Evolutionary conservation across 2,329 filamentous ascomycete genomes (phyloP), one percentile per base, ranked within the genome.

Genomic region (Dryadomyces quercus-mongolicae): DNA sequence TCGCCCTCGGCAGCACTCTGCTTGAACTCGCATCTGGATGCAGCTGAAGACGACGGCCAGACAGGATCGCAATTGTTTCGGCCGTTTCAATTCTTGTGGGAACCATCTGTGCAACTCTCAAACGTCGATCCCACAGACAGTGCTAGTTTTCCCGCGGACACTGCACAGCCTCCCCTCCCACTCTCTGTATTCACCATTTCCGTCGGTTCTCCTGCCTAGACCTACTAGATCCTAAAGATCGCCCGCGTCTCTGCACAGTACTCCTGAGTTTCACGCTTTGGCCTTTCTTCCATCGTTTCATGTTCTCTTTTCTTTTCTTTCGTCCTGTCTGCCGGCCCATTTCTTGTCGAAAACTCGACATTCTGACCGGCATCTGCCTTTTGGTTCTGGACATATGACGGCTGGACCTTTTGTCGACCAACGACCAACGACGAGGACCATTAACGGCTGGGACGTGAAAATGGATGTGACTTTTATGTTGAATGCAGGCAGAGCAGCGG

Each of bases 41-140:
- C 57, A 54, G 51, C 59, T 60, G 59, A 58, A 54, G 54, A 40
- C 22, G 10, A 38, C 38, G 7, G 12, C 44, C 31, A 15, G 18
- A 62, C 63, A 62, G 62, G 62, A 63, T 64, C 62, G 56, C 58
- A 60, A 62, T 64, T 64, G 68, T 70, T 70, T 70, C 65, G 67
- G 65, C 62, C 62, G 67, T 69, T 69, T 70, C 65, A 67, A 68
- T 65, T 63, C 60, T 61, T 62, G 60, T 63, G 62, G 60, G 61
- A 62, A 63, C 60, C 61, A 64, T 67, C 65, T 66, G 64, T 67
- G 64, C 66, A 62, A 67, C 61, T 67, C 64, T 67, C 64, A 66
- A 68, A 67, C 64, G 65, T 66, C 65, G 66, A 69, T 70, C 67
- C 64, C 62, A 61, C 53, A 48, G 52, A 51, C 59, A 62, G 64